Conservation (phyloP, 2,329 filamentous ascomycete species). For the Fusarium dlaminii region DNA sequence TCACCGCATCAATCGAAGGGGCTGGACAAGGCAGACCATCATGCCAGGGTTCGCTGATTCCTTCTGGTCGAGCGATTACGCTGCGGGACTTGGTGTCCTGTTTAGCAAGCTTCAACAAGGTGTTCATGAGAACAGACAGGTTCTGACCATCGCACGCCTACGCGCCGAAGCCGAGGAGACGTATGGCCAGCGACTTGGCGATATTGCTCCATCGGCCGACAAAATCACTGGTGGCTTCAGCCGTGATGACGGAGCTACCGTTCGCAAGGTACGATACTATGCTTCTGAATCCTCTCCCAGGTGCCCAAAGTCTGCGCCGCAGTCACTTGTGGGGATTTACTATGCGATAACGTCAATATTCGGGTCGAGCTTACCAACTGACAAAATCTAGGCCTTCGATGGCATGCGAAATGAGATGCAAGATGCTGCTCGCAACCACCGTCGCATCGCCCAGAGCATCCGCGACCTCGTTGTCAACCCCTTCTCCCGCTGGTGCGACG, state of each 20-base stretch:
- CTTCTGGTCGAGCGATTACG: conserved; percentile 98
- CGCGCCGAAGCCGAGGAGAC: conserved; percentile 94
- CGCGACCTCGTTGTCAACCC: conserved; percentile 94
- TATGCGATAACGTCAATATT: neutral
- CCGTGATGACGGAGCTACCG: conserved; percentile 93
- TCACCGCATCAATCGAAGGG: conserved; percentile 31
- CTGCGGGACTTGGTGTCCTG: conserved; percentile 90
- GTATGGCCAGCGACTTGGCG: conserved; percentile 82
- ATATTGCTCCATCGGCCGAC: conserved; percentile 85
- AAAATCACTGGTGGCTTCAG: conserved; percentile 84
- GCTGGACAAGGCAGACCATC: conserved; percentile 49
- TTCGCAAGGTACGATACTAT: conserved; percentile 77
- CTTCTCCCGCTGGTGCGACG: conserved; percentile 95
- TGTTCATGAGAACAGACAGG: conserved; percentile 92
- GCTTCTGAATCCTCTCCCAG: neutral
- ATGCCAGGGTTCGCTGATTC: conserved; percentile 94
- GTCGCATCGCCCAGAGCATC: conserved; percentile 96
- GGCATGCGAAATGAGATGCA: conserved; percentile 93
- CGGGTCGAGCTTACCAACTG: conserved; percentile 28
- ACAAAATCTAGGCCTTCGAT: conserved; percentile 78
- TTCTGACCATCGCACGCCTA: conserved; percentile 90
- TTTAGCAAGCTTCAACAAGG: conserved; percentile 98
- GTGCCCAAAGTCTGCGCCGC: neutral
- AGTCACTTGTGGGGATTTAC: neutral
- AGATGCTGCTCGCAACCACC: conserved; percentile 87